phyloP scores from a whole-genome alignment of 1,284 basidiomycete genomes.

The Pseudozyma sp. region DNA sequence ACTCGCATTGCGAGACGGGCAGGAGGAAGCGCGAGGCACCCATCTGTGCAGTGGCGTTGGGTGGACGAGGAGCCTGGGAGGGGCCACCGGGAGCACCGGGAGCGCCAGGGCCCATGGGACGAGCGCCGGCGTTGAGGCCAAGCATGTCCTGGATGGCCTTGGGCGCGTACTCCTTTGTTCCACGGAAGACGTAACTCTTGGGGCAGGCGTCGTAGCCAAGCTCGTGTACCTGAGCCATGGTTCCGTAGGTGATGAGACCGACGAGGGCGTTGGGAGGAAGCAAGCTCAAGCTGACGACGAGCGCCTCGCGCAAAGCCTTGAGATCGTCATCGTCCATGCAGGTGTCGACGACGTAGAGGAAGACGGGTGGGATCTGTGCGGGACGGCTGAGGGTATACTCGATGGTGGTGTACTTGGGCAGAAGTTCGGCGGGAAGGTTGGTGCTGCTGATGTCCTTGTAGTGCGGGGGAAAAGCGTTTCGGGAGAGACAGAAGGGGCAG shows the following conservation, averaged over 20 bases:
- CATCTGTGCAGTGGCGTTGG: conserved; percentile 77
- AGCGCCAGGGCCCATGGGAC: conserved; percentile 71
- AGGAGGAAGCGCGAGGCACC: conserved; percentile 93
- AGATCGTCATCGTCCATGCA: conserved; percentile 96
- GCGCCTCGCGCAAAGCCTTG: conserved; percentile 89
- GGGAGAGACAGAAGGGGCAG: conserved; percentile 95
- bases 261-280: conserved; percentile 94
- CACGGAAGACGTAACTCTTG: conserved; percentile 98
- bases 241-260: conserved; percentile 94
- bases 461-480: conserved; percentile 97
- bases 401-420: conserved; percentile 99
- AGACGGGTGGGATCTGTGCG: conserved; percentile 91
- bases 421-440: conserved; percentile 92
- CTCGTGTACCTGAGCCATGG: conserved; percentile 99
- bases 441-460: conserved; percentile 99
- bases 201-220: conserved; percentile 95
- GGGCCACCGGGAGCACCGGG: conserved; percentile 69
- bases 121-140: conserved; percentile 76
- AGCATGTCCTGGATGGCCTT: conserved; percentile 99
- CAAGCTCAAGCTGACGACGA: conserved; percentile 91
- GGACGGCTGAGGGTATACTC: conserved; percentile 95
- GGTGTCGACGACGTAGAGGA: conserved; percentile 96
- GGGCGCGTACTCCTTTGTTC: conserved; percentile 95
- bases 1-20: conserved; percentile 93
- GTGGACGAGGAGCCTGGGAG: conserved; percentile 73